Evolutionary conservation across 2,329 filamentous ascomycete species (phyloP).

Genomic region (Xylariomycetidae sp.): DNA sequence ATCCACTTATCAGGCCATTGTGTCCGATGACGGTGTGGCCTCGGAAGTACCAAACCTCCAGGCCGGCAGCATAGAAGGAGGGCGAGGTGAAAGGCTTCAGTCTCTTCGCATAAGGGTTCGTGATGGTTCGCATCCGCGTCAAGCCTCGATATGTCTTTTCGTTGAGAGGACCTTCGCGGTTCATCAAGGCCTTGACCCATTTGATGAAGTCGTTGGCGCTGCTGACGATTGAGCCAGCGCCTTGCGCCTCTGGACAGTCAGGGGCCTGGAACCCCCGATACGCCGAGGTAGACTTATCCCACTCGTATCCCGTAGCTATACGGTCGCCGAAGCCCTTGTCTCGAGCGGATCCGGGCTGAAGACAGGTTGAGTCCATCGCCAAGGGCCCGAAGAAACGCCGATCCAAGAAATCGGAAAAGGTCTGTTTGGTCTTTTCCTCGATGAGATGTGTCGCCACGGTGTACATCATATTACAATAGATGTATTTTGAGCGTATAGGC

Average conservation of each 20-base stretch:
- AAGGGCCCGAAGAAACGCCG: constrained; percentile 17
- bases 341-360: constrained; percentile 12
- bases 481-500: constrained; percentile 13
- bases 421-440: constrained; percentile 13
- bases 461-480: constrained; percentile 21
- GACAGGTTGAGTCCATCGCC: constrained; percentile 14
- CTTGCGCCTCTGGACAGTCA: constrained; percentile 13
- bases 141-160: constrained; percentile 17
- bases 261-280: constrained; percentile 6
- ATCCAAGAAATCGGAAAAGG: constrained; percentile 17
- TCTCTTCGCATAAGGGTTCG: constrained; percentile 1
- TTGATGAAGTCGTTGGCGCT: constrained; percentile 19
- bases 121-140: constrained; percentile 10
- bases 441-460: constrained; percentile 16
- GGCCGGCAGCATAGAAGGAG: constrained; percentile 11
- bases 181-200: constrained; percentile 17
- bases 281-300: constrained; percentile 5
- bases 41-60: constrained; percentile 17
- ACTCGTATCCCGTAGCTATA: constrained; percentile 13
- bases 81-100: constrained; percentile 10
- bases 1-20: constrained; percentile 14
- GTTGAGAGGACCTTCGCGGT: constrained; percentile 14
- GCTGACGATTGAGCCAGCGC: constrained; percentile 19
- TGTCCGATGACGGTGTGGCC: constrained; percentile 16
- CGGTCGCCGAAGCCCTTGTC: constrained; percentile 13